These are phyloP conservation scores for Fusarium euwallaceae DNA, from an alignment of 2,329 filamentous ascomycete genomes.

Conservation along the genomic window DNA sequence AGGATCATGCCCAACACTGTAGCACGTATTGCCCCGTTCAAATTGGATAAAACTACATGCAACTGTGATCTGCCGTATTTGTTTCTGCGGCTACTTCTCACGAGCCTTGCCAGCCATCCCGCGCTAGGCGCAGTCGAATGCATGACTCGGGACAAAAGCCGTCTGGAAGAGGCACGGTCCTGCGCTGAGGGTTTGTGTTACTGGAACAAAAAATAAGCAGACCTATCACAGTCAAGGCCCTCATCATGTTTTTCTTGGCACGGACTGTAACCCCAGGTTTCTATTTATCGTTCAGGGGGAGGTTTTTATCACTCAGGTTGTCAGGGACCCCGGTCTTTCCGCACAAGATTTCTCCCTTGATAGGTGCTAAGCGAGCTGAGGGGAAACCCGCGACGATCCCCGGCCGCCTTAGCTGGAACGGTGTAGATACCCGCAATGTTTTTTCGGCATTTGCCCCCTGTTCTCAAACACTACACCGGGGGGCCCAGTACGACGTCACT, in stretches of 20 bases:
- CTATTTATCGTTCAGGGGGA: conserved; percentile 1
- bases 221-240: not conserved
- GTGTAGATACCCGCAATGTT: conserved; percentile 2
- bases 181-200: not conserved
- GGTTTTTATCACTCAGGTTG: not conserved
- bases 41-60: not conserved
- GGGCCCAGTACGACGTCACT: not conserved
- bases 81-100: not conserved
- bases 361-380: not conserved
- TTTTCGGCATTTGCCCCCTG: conserved; percentile 11
- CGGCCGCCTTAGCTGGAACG: not conserved
- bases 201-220: not conserved
- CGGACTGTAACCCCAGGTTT: conserved; percentile 6
- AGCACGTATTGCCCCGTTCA: not conserved
- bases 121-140: not conserved
- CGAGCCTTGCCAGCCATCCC: not conserved
- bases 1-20: not conserved
- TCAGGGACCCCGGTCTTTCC: not conserved
- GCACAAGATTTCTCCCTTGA: not conserved
- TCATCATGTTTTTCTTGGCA: not conserved
- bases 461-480: not conserved
- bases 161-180: not conserved
- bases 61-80: not conserved
- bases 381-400: not conserved
- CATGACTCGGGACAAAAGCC: not conserved